Base-by-base conservation (phyloP, 495 filamentous ascomycete species). In the Xylaria venustula region DNA sequence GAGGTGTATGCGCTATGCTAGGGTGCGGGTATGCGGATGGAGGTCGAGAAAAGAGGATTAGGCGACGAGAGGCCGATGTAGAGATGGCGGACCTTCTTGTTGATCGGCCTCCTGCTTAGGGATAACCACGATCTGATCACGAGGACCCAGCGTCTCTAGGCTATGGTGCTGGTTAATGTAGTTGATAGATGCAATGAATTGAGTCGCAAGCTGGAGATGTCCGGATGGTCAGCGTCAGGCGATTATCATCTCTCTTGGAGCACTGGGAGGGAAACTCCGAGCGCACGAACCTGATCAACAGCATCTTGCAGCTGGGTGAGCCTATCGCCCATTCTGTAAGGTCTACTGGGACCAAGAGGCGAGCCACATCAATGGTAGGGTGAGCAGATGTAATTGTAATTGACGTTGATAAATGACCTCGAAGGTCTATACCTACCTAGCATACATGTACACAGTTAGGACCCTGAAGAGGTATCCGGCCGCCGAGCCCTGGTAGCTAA, bases 271-370 rank as follows among this genome's bases (percentile, higher is more conserved):
- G 40, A 58, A 49, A 28, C 52, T 26, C 5, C 7, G 15, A 36
- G 54, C 25, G 22, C 15, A 61, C 61, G 44, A 78, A 93, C 91
- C 79, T 96, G 87, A 71, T 98, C 93, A 57, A 96, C 88, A 71
- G 91, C 90, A 72, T 96, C 92, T 79, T 98, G 94, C 41, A 98
- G 83, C 71, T 97, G 93, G 3, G 94, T 97, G 40, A 98, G 84
- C 44, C 88, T 84, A 74, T 98, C 94, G 0, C 89, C 89, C 93
- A 97, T 97, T 55, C 48, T 77, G 37, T 11, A 41, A n/a, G 12
- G 42, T 45, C 5, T 45, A 3, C 14, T 15, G 3, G 37, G 14
- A 15, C 7, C 15, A 34, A 34, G 30, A 34, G 30, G 30, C 6
- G 37, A 40, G 37, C 14, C 6, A 11, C 37, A 8, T 40, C 37